A percentile compares a stretch with the other conserved stretches of the same genome.
These are phyloP conservation scores for Komagataella mondaviorum DNA, from an alignment of 805 yeast genomes.

Conservation along the genomic window DNA sequence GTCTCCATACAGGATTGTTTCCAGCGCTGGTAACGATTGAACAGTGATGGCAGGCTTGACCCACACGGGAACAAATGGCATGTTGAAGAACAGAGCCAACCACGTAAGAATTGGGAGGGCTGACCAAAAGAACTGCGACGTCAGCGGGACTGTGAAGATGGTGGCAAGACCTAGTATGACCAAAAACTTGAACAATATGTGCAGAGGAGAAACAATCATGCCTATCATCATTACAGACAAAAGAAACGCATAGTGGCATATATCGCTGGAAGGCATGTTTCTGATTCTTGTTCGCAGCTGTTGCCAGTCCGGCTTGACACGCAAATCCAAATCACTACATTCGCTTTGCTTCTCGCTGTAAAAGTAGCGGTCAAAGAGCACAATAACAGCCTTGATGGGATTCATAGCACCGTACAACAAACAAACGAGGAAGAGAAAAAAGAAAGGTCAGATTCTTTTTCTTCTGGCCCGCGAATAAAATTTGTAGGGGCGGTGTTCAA, in stretches of 20 bases:
- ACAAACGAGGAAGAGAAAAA: not conserved
- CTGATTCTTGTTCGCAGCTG: not conserved
- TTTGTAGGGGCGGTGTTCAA: not conserved
- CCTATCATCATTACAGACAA: conserved; percentile 42
- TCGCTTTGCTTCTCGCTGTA: not conserved
- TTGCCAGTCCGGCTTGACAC: not conserved
- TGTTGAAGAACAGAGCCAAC: conserved; percentile 71
- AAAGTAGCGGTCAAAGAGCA: not conserved
- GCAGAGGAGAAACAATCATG: conserved; percentile 42
- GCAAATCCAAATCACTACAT: not conserved
- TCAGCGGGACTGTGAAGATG: conserved; percentile 53
- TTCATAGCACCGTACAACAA: not conserved
- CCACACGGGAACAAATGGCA: conserved; percentile 56
- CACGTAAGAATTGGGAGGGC: conserved; percentile 79
- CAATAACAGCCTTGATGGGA: not conserved
- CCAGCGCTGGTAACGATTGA: conserved; percentile 80
- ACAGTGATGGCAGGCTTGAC: conserved; percentile 87
- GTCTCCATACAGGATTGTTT: conserved; percentile 85
- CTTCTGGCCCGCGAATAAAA: not conserved
- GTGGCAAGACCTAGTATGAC: conserved; percentile 26
- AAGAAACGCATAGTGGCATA: conserved; percentile 15
- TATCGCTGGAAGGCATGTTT: not conserved
- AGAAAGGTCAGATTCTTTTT: not conserved
- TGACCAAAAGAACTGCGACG: conserved; percentile 73
- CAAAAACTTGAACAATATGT: conserved; percentile 23